Conservation (phyloP, 306 rosid species). For the Lathyrus aphaca region DNA sequence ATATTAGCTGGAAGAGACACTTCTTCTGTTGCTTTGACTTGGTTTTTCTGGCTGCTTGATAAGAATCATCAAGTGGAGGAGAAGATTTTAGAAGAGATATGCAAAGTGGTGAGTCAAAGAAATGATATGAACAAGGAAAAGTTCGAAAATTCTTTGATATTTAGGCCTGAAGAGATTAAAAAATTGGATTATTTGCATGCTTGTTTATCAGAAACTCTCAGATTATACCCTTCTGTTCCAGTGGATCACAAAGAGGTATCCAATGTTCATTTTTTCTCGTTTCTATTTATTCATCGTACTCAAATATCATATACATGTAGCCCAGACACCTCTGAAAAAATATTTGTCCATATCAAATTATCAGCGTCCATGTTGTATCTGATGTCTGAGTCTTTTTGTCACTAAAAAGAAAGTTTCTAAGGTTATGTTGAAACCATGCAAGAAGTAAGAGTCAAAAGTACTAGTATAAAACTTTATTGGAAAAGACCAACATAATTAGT, state of each 20-base stretch:
- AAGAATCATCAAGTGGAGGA: conserved; percentile 68
- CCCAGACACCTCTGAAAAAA: too few relatives aligned
- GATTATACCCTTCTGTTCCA: conserved; percentile 93
- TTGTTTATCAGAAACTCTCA: conserved; percentile 81
- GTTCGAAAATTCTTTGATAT: conserved; percentile 40
- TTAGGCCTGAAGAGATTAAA: conserved; percentile 76
- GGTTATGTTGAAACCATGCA: conserved; percentile 2
- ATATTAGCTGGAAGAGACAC: conserved; percentile 95
- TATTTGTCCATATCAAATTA: too few relatives aligned
- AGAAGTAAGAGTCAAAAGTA: not conserved
- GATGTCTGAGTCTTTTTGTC: too few relatives aligned
- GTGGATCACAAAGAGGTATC: conserved; percentile 90
- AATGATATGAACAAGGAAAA: conserved; percentile 37
- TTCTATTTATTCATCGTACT: not conserved
- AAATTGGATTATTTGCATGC: conserved; percentile 96
- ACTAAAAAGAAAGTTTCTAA: not conserved
- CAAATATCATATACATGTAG: not conserved
- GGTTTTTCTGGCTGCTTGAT: conserved; percentile 90
- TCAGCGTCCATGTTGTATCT: too few relatives aligned
- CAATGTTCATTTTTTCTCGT: too few relatives aligned
- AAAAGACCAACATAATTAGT: conserved; percentile 4
- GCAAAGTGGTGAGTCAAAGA: conserved; percentile 55
- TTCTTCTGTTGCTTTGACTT: conserved; percentile 92
- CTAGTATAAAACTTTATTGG: not conserved
- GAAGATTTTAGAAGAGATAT: conserved; percentile 61